Evolutionary conservation across 2,329 filamentous ascomycete species (phyloP).

Genomic region (Epichloe typhina): DNA sequence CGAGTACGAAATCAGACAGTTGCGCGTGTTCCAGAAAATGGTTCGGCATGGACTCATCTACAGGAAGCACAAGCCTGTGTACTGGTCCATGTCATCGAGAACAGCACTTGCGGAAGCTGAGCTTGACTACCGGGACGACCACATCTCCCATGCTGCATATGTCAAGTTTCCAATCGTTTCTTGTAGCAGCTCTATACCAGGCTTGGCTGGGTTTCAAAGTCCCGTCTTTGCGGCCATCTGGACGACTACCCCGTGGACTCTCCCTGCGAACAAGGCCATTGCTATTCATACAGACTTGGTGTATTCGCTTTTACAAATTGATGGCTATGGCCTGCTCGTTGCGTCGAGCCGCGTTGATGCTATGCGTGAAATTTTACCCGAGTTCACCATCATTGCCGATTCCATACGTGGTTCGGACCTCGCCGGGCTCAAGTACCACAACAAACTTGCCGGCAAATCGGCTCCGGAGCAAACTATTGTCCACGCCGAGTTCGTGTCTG

Average conservation of each 20-base stretch:
- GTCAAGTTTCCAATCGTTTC: conserved; percentile 61
- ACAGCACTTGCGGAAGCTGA: conserved; percentile 77
- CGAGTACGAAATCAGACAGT: conserved; percentile 60
- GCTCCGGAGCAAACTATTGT: conserved; percentile 56
- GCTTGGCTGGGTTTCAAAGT: conserved; percentile 27
- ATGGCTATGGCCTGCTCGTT: conserved; percentile 51
- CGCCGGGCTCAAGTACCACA: conserved; percentile 51
- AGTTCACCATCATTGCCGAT: conserved; percentile 38
- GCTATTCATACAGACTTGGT: conserved; percentile 62
- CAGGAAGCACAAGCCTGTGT: conserved; percentile 67
- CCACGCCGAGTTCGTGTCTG: conserved; percentile 77
- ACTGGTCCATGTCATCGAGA: conserved; percentile 70
- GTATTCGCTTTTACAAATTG: conserved; percentile 54
- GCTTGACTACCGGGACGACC: conserved; percentile 67
- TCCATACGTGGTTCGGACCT: conserved; percentile 54
- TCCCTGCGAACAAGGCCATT: conserved; percentile 85
- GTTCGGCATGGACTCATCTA: conserved; percentile 62
- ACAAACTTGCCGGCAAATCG: conserved; percentile 49
- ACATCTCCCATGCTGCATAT: conserved; percentile 61
- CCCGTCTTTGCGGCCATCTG: conserved; percentile 75
- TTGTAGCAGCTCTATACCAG: conserved; percentile 18
- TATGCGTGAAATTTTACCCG: conserved; percentile 35
- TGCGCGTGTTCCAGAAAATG: conserved; percentile 64
- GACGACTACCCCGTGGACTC: conserved; percentile 97
- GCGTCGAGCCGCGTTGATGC: conserved; percentile 57